These are phyloP conservation scores for Oenanthe sinensis DNA, from an alignment of 129 eudicot genomes.

Conservation along the genomic window DNA sequence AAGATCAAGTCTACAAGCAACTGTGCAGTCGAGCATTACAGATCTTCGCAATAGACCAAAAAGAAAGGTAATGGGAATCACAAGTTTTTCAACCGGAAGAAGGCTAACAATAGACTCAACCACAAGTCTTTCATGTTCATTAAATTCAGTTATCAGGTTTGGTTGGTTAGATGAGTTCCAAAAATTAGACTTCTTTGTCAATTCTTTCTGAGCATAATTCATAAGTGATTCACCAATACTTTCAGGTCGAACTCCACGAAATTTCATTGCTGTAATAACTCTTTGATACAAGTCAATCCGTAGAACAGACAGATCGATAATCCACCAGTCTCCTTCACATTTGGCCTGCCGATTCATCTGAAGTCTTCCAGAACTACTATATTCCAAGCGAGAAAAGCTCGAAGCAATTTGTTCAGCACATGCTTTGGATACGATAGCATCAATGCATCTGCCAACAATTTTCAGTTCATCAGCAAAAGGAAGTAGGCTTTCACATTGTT, in stretches of 20 bases:
- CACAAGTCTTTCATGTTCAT: conserved; percentile 49
- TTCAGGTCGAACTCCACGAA: conserved; percentile 88
- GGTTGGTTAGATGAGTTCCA: conserved; percentile 45
- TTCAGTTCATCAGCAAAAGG: conserved; percentile 82
- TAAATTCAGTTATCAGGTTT: conserved; percentile 19
- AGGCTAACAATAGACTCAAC: conserved; percentile 73
- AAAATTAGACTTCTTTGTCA: conserved; percentile 49
- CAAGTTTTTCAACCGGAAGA: conserved; percentile 75
- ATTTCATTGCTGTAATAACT: conserved; percentile 83
- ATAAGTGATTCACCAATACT: conserved; percentile 81
- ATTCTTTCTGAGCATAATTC: conserved; percentile 71
- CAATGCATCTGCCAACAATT: conserved; percentile 60
- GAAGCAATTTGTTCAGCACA: conserved; percentile 91
- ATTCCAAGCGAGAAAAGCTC: conserved; percentile 83
- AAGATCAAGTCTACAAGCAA: conserved; percentile 60
- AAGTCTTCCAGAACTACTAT: conserved; percentile 90
- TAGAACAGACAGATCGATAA: conserved; percentile 73
- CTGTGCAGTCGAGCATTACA: conserved; percentile 71
- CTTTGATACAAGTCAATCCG: conserved; percentile 75
- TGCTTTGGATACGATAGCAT: conserved; percentile 89
- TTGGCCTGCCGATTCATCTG: conserved; percentile 73
- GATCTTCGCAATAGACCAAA: conserved; percentile 85
- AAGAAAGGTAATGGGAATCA: conserved; percentile 68
- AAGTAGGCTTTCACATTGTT: conserved; percentile 75
- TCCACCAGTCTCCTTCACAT: conserved; percentile 95